Percentiles rank a stretch among this genome's conserved stretches.
phyloP scores from a whole-genome alignment of 1,139 yeast genomes.

The Yamadazyma conglobata region DNA sequence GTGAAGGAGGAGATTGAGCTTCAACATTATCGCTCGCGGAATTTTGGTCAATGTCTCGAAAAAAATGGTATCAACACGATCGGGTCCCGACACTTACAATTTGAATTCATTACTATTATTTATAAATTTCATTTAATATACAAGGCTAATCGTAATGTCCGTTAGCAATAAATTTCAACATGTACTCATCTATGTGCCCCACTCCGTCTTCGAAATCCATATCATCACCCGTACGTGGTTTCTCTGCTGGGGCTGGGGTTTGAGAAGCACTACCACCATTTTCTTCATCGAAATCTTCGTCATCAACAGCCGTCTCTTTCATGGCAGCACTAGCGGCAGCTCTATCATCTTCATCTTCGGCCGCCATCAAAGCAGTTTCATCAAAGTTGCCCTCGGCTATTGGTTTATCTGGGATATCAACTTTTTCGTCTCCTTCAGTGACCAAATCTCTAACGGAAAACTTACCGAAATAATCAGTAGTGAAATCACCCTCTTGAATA shows the following conservation, averaged over 20 bases:
- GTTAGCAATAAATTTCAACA: slow-evolving; percentile 85
- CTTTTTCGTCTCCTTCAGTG: slow-evolving; percentile 56
- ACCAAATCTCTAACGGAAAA: slow-evolving; percentile 85
- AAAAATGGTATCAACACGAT: too few relatives aligned
- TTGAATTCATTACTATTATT: too few relatives aligned
- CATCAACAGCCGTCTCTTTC: slow-evolving; percentile 81
- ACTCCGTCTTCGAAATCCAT: slow-evolving; percentile 69
- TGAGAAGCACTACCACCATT: slow-evolving; percentile 13
- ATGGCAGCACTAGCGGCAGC: slow-evolving; percentile 87
- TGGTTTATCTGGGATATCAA: slow-evolving; percentile 36
- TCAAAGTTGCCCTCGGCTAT: slow-evolving; percentile 51
- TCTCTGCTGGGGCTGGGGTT: slow-evolving; percentile 16
- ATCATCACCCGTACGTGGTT: slow-evolving; percentile 32
- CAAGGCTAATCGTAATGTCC: slow-evolving; percentile 65
- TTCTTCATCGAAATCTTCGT: slow-evolving; percentile 68
- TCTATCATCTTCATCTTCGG: slow-evolving; percentile 95
- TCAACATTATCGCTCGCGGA: too few relatives aligned
- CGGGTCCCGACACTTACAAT: too few relatives aligned
- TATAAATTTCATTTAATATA: too few relatives aligned
- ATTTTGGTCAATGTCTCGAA: too few relatives aligned
- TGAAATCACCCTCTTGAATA: slow-evolving; percentile 97
- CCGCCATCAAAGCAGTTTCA: slow-evolving; percentile 69
- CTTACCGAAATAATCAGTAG: slow-evolving; percentile 92
- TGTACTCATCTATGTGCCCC: slow-evolving; percentile 94
- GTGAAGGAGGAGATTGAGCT: too few relatives aligned